A percentile compares a stretch with the other conserved stretches of the same genome.
Conservation (phyloP, 164 flowering plant genomes). For the Pachysandra terminalis region DNA sequence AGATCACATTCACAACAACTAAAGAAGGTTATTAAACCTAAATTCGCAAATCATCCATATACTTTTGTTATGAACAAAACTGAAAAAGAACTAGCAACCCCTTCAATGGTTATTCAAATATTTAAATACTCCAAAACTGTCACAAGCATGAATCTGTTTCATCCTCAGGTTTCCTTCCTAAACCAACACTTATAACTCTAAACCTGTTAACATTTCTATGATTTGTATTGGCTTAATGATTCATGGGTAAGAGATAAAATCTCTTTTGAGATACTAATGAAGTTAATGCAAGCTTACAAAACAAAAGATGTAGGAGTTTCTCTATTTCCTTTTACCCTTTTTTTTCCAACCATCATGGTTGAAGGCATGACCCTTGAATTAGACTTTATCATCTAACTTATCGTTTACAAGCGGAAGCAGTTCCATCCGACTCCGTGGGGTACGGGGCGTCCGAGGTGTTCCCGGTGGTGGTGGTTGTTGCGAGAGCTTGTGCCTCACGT, state of each 20-base stretch:
- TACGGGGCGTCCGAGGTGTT: slow-evolving; percentile 69
- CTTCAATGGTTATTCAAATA: too few relatives aligned
- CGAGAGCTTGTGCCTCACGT: slow-evolving; percentile 78
- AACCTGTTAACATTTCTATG: neutral
- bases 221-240: neutral
- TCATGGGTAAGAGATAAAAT: neutral
- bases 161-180: too few relatives aligned
- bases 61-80: too few relatives aligned
- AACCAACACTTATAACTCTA: too few relatives aligned
- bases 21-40: too few relatives aligned
- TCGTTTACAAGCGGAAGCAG: slow-evolving; percentile 82
- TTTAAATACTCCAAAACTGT: too few relatives aligned
- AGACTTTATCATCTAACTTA: slow-evolving; percentile 82
- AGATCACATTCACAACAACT: too few relatives aligned
- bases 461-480: slow-evolving; percentile 82
- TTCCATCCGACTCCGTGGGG: slow-evolving; percentile 60
- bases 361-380: slow-evolving; percentile 7
- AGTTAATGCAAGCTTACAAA: slow-evolving; percentile 3
- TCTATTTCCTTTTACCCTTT: neutral
- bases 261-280: neutral
- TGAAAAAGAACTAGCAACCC: too few relatives aligned
- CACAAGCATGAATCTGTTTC: too few relatives aligned
- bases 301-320: neutral
- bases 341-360: neutral
- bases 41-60: too few relatives aligned